phyloP scores from a whole-genome alignment of 768 basidiomycete genomes.

The Podaxis sp. region DNA sequence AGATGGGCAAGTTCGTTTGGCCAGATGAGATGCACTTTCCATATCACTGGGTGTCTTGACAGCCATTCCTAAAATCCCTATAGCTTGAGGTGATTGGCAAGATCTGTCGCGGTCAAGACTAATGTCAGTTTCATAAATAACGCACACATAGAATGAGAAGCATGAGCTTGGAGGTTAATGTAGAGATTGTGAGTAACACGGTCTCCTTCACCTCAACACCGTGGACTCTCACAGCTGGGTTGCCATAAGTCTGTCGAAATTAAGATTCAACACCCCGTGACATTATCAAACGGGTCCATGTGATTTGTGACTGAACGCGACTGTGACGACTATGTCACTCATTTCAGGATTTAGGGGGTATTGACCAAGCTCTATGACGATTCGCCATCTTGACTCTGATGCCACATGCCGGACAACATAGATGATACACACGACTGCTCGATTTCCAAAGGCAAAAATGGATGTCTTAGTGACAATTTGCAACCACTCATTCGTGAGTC shows the following conservation, averaged over 20 bases:
- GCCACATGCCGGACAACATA: conserved; percentile 1
- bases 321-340: background rate
- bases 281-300: conserved; percentile 1
- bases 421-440: background rate
- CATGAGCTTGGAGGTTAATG: conserved; percentile 1
- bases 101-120: background rate
- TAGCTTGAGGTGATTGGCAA: background rate
- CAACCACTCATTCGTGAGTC: background rate
- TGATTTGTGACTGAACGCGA: conserved; percentile 14
- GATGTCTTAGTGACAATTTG: background rate
- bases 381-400: background rate
- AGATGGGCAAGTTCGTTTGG: background rate
- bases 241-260: background rate
- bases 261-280: background rate
- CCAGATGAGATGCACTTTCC: background rate
- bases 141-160: background rate
- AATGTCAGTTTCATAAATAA: background rate
- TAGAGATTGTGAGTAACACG: background rate
- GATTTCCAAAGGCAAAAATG: background rate
- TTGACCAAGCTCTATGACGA: background rate
- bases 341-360: background rate
- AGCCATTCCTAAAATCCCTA: background rate
- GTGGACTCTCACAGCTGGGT: background rate
- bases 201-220: background rate
- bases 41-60: background rate